These are phyloP conservation scores for Leishmania arabica DNA, from an alignment of 208 protist species.

Conservation along the genomic window DNA sequence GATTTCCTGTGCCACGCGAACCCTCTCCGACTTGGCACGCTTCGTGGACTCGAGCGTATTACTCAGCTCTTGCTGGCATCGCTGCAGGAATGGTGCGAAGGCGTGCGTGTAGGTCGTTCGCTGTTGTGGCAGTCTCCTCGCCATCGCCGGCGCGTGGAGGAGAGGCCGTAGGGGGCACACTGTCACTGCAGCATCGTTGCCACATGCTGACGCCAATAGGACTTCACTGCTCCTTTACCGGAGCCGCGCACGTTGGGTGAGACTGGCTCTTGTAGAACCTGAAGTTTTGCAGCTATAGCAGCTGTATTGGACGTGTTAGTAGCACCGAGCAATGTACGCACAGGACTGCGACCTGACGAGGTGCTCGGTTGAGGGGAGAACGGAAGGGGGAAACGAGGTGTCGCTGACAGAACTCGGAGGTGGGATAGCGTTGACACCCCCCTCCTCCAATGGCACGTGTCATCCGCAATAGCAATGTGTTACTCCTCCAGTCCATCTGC, in stretches of 20 bases:
- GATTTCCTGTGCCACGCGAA: constrained; percentile 1
- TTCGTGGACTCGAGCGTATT: constrained; percentile 2
- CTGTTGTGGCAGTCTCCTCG: constrained; percentile 2
- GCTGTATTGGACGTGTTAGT: neutral
- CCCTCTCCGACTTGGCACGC: neutral
- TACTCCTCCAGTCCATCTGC: constrained; percentile 4
- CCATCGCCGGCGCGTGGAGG: neutral
- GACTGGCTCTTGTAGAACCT: neutral
- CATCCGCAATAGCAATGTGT: neutral
- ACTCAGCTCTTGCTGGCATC: constrained; percentile 6
- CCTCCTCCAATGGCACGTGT: neutral
- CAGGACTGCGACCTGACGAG: neutral
- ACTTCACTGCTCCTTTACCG: neutral
- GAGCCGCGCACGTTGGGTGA: neutral
- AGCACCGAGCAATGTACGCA: neutral
- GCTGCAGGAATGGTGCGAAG: neutral
- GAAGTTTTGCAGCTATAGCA: neutral
- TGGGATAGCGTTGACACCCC: neutral
- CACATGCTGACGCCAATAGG: neutral
- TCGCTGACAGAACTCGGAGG: neutral
- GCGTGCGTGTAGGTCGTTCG: neutral
- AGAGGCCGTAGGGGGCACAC: neutral
- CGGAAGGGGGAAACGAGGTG: neutral
- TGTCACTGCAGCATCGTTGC: neutral
- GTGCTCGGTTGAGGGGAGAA: neutral